phyloP scores from a whole-genome alignment of 1,284 basidiomycete species.

The Hypsizygus ulmarius region DNA sequence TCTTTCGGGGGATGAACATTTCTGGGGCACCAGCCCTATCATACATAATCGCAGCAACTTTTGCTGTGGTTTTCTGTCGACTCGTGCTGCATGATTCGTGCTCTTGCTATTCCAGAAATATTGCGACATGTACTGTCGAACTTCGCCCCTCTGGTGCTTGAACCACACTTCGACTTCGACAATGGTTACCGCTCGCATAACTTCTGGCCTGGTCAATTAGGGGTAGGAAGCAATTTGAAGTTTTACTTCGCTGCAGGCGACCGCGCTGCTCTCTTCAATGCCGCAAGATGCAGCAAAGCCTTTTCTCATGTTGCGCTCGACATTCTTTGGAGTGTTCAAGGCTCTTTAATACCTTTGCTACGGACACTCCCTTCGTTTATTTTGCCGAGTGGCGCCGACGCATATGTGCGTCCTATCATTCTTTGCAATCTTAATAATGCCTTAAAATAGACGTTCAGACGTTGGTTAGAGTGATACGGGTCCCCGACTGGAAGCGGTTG shows the following conservation, averaged over 20 bases:
- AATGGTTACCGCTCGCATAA: no score
- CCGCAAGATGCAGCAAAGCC: neutral
- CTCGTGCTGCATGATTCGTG: neutral
- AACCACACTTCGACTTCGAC: neutral
- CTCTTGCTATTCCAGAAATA: constrained; percentile 3
- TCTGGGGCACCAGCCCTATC: no score
- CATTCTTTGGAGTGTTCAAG: neutral
- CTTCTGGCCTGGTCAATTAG: neutral
- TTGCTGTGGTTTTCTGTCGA: no score
- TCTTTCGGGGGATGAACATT: no score
- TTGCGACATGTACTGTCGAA: constrained; percentile 1
- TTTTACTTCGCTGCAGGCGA: neutral
- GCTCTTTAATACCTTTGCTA: neutral
- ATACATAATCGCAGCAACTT: no score
- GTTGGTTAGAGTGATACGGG: no score
- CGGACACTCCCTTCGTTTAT: neutral
- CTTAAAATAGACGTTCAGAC: no score
- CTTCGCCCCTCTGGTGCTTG: neutral
- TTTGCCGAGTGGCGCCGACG: neutral
- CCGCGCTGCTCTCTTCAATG: neutral
- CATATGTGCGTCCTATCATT: neutral
- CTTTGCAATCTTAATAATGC: no score
- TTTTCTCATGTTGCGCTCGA: neutral
- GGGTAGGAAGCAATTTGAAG: no score
- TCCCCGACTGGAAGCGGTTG: neutral